phyloP scores from a whole-genome alignment of 805 yeast genomes.

The Saccharomycopsis sp. region DNA sequence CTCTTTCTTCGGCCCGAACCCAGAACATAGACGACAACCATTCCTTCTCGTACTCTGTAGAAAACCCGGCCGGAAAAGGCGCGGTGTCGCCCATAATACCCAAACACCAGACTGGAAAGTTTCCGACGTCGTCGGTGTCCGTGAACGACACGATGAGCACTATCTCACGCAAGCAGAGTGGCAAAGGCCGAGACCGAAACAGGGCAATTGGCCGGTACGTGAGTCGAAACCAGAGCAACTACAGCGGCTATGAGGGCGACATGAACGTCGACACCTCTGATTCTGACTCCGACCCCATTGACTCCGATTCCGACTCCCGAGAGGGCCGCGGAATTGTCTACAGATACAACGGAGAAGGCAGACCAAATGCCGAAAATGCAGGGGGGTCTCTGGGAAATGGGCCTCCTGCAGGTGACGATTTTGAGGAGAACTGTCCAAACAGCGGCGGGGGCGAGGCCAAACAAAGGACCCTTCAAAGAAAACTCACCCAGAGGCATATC shows the following conservation, averaged over 20 bases:
- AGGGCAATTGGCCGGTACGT: background rate
- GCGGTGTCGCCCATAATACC: background rate
- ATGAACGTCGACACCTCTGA: background rate
- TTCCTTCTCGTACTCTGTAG: background rate
- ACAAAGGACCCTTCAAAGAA: slow-evolving; percentile 38
- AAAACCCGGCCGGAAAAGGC: background rate
- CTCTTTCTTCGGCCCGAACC: background rate
- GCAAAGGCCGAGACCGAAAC: background rate
- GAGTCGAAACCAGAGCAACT: background rate
- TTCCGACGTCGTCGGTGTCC: background rate
- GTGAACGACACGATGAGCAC: background rate
- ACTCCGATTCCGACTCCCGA: background rate
- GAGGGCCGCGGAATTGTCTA: background rate
- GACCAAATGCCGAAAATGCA: background rate
- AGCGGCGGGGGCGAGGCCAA: background rate
- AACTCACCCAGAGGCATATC: slow-evolving; percentile 56
- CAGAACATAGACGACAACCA: background rate
- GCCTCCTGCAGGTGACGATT: background rate
- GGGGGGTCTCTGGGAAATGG: background rate
- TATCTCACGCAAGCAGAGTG: background rate
- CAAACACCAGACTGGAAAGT: background rate
- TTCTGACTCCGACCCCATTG: slow-evolving; percentile 8
- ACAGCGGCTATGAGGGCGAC: background rate
- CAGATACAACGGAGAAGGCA: background rate
- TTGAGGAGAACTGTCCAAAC: background rate